Base-by-base conservation (phyloP, 129 eudicot genomes). In the Kitagawia praeruptora region DNA sequence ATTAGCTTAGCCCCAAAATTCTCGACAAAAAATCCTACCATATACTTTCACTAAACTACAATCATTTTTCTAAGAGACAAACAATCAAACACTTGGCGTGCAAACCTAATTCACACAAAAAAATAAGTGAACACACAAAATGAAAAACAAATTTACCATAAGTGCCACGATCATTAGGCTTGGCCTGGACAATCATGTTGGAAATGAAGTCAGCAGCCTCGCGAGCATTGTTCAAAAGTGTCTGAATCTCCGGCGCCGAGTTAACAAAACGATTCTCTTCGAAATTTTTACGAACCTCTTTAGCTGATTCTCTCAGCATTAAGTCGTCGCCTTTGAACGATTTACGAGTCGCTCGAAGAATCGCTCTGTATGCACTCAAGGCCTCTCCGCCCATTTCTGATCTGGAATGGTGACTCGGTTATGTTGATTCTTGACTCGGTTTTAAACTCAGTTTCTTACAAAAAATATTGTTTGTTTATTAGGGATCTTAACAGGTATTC, bases 161-260 rank as follows among this genome's bases (percentile, higher is more conserved):
- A n/a, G 89, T 90, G 46, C 98, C 98, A 53, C 89, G 89, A 0
- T 85, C 82, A 81, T 85, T 93, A 81, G 88, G 96, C 78, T 89
- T 89, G 72, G 98, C 98, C 78, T 90, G 97, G 70, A 93, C 94
- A 73, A 93, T 85, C 90, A 85, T 91, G 84, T 85, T 89, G 0
- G 96, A 53, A 31, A 93, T 89, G 89, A 93, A 93, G 72, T 89
- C 84, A 15, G 92, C 85, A 27, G 97, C 98, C 82, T 91, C 94
- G 56, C 90, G 87, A 41, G 98, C 98, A 78, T 93, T 91, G 9
- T 82, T 89, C 11, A 93, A 75, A 28, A 87, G 96, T 41, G 76
- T 86, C 75, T 82, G 81, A 75, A 91, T 83, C 80, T 93, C 96
- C 47, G 87, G 75, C 14, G 83, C 89, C 23, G 94, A 85, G 34